Percentiles rank a stretch among this genome's conserved stretches.
phyloP scores from a whole-genome alignment of 768 basidiomycete genomes.

The Chalciporus pseudorubinellus region DNA sequence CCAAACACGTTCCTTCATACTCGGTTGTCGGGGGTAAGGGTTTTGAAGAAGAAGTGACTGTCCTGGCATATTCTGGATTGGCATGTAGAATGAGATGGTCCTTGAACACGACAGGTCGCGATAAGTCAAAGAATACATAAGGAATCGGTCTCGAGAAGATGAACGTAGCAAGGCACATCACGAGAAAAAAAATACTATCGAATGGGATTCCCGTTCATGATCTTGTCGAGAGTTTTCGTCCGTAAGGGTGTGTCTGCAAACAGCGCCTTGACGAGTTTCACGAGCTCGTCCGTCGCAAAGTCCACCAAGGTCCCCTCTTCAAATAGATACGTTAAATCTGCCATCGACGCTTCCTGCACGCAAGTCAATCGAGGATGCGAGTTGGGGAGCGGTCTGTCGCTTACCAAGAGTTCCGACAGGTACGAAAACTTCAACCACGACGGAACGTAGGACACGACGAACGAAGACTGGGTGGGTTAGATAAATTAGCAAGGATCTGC shows the following conservation, averaged over 20 bases:
- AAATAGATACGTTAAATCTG: slow-evolving; percentile 88
- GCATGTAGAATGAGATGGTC: neutral
- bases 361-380: slow-evolving; percentile 1
- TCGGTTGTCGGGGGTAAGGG: too few relatives aligned
- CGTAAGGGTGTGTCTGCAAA: slow-evolving; percentile 86
- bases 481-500: neutral
- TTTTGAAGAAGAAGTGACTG: too few relatives aligned
- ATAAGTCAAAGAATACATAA: neutral
- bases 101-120: slow-evolving; percentile 16
- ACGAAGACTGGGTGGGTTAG: slow-evolving; percentile 51
- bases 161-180: neutral
- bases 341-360: slow-evolving; percentile 82
- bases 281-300: slow-evolving; percentile 81
- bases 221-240: slow-evolving; percentile 75
- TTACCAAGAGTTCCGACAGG: slow-evolving; percentile 83
- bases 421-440: slow-evolving; percentile 96
- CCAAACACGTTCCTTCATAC: too few relatives aligned
- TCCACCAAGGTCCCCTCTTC: slow-evolving; percentile 89
- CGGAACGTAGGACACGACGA: slow-evolving; percentile 82
- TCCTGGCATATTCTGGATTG: too few relatives aligned
- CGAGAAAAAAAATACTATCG: slow-evolving; percentile 6
- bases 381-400: slow-evolving; percentile 26
- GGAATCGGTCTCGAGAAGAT: neutral
- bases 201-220: slow-evolving; percentile 58
- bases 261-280: slow-evolving; percentile 75